Percentiles rank a stretch among this genome's conserved stretches.
Conservation (phyloP, 2,329 filamentous ascomycete species). For the Aspergillus fumigatiaffinis region DNA sequence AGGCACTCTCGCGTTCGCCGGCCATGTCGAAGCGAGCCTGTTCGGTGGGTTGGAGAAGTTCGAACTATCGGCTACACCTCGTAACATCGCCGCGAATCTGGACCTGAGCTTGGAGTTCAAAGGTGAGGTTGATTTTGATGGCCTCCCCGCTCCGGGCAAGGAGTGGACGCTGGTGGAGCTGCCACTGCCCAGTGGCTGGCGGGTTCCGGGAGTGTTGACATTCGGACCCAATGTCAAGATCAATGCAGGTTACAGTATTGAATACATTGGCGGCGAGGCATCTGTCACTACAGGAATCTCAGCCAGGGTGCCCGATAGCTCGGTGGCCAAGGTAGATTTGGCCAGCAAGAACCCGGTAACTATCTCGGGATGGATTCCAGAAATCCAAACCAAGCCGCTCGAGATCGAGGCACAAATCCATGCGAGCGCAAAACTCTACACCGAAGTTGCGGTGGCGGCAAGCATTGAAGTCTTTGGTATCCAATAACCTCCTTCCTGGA, state of each 20-base stretch:
- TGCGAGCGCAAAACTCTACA: no score
- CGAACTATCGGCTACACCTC: no score
- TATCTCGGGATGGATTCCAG: no score
- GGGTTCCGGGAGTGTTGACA: no score
- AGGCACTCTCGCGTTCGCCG: conserved; percentile 1
- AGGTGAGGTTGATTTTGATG: background rate
- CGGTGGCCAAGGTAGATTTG: conserved; percentile 6
- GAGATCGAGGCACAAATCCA: no score
- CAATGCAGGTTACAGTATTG: no score
- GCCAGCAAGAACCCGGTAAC: background rate
- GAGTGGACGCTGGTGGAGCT: conserved; percentile 5
- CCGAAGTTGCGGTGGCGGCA: no score
- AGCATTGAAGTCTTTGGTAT: no score
- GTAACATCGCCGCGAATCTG: background rate
- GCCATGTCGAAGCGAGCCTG: conserved; percentile 6
- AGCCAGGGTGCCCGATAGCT: conserved; percentile 3
- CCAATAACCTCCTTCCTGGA: no score
- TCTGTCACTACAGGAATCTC: conserved; percentile 5
- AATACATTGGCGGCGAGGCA: conserved; percentile 1
- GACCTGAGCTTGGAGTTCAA: conserved; percentile 3
- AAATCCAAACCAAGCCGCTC: no score
- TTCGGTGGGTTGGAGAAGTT: no score
- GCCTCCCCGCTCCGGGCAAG: background rate
- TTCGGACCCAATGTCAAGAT: no score
- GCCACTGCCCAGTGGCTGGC: conserved; percentile 3